phyloP scores from a whole-genome alignment of 768 basidiomycete species.

The Gloeophyllum trabeum region DNA sequence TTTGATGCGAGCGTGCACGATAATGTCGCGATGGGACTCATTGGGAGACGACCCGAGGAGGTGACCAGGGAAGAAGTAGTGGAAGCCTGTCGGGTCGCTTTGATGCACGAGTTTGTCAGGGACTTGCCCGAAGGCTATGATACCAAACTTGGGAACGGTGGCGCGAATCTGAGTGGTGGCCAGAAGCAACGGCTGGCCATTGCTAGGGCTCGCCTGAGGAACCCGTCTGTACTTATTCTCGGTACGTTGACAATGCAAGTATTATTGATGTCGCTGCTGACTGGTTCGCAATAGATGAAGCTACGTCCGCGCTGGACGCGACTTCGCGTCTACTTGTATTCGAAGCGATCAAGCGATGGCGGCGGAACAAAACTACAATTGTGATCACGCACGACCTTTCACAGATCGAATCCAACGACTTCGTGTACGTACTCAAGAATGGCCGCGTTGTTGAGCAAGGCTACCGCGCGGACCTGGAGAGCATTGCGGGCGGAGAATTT shows the following conservation, averaged over 20 bases:
- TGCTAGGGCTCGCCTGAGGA: conserved; percentile 73
- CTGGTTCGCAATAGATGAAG: conserved; percentile 44
- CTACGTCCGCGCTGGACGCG: conserved; percentile 76
- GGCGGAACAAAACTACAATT: conserved; percentile 74
- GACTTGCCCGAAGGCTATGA: conserved; percentile 87
- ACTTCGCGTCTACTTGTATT: conserved; percentile 83
- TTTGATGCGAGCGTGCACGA: conserved; percentile 76
- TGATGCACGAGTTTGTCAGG: conserved; percentile 79
- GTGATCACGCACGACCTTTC: conserved; percentile 94
- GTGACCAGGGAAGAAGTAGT: conserved; percentile 63
- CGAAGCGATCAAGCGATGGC: conserved; percentile 57
- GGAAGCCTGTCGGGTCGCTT: conserved; percentile 71
- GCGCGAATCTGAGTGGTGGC: conserved; percentile 78
- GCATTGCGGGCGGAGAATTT: conserved; percentile 50
- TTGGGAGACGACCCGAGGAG: conserved; percentile 30
- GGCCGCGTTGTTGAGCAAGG: conserved; percentile 83
- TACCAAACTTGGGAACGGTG: conserved; percentile 64
- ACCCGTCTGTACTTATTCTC: conserved; percentile 84
- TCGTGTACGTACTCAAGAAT: conserved; percentile 84
- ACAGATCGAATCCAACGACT: conserved; percentile 65
- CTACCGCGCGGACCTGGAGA: conserved; percentile 70
- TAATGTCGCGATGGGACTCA: conserved; percentile 74
- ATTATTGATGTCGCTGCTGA: conserved; percentile 1
- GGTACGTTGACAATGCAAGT: conserved; percentile 62
- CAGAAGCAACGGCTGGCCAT: conserved; percentile 88